Evolutionary conservation across 148 eudicot genomes (phyloP), one percentile per base, ranked within the genome.

Genomic region (Rheum nobile): DNA sequence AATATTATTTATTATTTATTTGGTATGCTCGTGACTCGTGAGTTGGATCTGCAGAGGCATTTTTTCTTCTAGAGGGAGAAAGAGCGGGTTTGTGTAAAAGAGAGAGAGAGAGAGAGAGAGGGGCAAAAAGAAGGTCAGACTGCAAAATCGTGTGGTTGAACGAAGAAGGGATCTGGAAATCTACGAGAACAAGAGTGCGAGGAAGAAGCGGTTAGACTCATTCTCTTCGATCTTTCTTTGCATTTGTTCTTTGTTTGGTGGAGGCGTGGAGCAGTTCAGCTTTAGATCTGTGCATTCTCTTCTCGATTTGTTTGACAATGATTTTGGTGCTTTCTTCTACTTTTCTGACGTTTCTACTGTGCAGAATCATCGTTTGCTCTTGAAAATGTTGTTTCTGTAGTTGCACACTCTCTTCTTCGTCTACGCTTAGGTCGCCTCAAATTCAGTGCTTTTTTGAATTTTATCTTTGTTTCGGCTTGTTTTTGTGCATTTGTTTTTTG

Each of bases 251-350:
- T 22, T 8, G 2, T 9, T 54, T 50, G 48, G 48, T 44, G 48
- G 48, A 44, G 48, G 16, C 16, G 6, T 47, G 52, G 22, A 48
- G 5, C 54, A 48, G 3, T 55, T 57, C 34, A 2, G 34, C 67
- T 28, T 21, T 11, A 57, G 67, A 57, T 57, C 67, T 57, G 67
- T 57, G 67, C 67, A 57, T 57, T 57, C 16, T 57, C 67, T 57
- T 57, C 34, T 57, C 67, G 57, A 50, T 50, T 50, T 54, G 0
- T 19, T 50, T 50, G 10, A 2, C 61, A 8, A 22, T 1, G 10
- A 24, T 21, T 22, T 54, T 54, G 24, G 50, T 46, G 16, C 5
- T n/a, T 17, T 46, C 50, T 46, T 46, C 50, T 46, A 13, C 50
- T 38, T 38, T 38, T 38, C 41, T 38, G 41, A 38, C 8, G 41